phyloP scores from a whole-genome alignment of 2,329 filamentous ascomycete genomes.

The Atkinsonella texensis region DNA sequence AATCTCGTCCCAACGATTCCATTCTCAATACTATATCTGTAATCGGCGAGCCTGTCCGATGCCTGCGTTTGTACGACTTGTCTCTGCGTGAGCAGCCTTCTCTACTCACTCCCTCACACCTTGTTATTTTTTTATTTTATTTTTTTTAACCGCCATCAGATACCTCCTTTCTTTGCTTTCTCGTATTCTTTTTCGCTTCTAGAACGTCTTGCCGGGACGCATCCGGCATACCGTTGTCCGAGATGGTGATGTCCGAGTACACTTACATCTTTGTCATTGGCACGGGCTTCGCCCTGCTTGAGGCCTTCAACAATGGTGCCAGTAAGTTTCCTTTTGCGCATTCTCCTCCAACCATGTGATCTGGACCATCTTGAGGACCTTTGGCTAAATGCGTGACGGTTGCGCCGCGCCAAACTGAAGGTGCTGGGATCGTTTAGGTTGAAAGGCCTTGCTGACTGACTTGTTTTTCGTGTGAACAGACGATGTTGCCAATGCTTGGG shows the following conservation, averaged over 20 bases:
- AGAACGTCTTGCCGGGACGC: not conserved
- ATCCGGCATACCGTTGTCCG: slow-evolving; percentile 13
- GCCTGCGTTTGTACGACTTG: not conserved
- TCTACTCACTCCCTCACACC: not conserved
- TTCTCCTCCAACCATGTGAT: too few species aligned
- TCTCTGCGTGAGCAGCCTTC: not conserved
- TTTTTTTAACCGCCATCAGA: not conserved
- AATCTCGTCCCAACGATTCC: not conserved
- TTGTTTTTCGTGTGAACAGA: slow-evolving; percentile 29
- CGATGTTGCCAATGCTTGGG: slow-evolving; percentile 78
- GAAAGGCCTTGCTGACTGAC: slow-evolving; percentile 5
- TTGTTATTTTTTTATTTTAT: not conserved
- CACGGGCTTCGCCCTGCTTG: slow-evolving; percentile 63
- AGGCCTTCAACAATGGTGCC: slow-evolving; percentile 69
- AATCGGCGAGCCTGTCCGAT: not conserved
- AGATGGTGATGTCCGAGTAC: slow-evolving; percentile 49
- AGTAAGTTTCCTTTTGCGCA: slow-evolving; percentile 37
- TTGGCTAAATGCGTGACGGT: too few species aligned
- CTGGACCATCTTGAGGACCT: too few species aligned
- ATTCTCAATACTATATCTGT: not conserved
- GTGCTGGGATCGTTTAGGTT: too few species aligned
- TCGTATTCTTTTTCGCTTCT: too few species aligned
- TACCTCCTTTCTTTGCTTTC: too few species aligned
- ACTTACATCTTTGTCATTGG: slow-evolving; percentile 64
- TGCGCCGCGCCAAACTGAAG: too few species aligned